Conservation (phyloP, 176 grass and related monocot species). For the Avena sativa region DNA sequence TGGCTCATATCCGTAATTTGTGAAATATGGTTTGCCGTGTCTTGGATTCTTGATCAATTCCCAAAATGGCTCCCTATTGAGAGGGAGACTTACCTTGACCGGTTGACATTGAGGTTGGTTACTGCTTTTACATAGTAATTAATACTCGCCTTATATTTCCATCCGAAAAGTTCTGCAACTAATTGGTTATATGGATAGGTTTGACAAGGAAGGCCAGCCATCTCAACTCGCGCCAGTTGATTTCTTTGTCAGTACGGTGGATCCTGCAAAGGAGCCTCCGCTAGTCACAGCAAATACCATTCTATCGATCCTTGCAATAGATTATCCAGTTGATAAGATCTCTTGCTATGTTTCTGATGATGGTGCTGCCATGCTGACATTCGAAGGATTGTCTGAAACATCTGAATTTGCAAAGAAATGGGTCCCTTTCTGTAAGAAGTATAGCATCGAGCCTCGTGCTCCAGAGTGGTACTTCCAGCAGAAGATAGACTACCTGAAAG, state of each 20-base stretch:
- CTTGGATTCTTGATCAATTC: constrained; percentile 98
- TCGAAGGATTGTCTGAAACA: constrained; percentile 88
- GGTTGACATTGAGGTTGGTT: constrained; percentile 72
- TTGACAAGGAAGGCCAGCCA: constrained; percentile 92
- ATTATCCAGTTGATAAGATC: constrained; percentile 96
- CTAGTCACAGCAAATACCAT: constrained; percentile 90
- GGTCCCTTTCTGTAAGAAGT: constrained; percentile 95
- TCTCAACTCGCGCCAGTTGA: constrained; percentile 84
- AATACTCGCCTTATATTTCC: background rate
- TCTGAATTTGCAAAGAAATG: constrained; percentile 93
- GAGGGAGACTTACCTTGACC: constrained; percentile 88
- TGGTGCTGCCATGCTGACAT: constrained; percentile 92
- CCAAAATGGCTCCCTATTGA: constrained; percentile 94
- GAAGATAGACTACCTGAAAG: constrained; percentile 96
- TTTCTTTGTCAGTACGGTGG: constrained; percentile 94
- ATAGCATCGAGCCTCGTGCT: constrained; percentile 88
- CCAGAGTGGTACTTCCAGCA: constrained; percentile 98
- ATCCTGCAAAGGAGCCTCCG: constrained; percentile 89
- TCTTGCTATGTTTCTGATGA: constrained; percentile 99
- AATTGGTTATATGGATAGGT: constrained; percentile 42
- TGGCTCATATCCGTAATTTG: constrained; percentile 98
- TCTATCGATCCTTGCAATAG: constrained; percentile 82
- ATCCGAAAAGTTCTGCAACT: background rate
- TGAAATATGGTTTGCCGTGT: constrained; percentile 95
- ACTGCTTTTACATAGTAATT: background rate